Evolutionary conservation across 495 filamentous ascomycete genomes (phyloP).

Genomic region (Annulohypoxylon maeteangense): DNA sequence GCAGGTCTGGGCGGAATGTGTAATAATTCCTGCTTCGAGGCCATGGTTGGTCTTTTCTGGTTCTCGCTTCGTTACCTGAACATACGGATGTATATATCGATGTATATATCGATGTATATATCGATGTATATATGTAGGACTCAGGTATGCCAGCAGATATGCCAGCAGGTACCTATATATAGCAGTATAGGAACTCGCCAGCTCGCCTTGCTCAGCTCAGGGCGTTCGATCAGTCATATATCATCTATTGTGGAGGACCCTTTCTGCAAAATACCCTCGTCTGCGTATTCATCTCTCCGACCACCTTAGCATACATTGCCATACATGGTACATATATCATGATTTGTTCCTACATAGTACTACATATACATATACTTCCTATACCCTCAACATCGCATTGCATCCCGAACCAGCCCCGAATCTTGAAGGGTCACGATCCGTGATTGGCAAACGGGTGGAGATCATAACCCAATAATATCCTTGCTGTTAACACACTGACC

Average conservation of each 20-base stretch:
- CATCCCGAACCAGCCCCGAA: constrained; percentile 42
- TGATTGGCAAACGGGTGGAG: constrained; percentile 34
- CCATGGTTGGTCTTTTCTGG: not conserved
- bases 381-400: constrained; percentile 35
- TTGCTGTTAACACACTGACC: constrained; percentile 1
- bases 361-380: constrained; percentile 2
- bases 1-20: constrained; percentile 13
- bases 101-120: not conserved
- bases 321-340: constrained; percentile 6
- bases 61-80: not conserved
- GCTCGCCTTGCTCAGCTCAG: not conserved
- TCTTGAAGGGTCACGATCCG: constrained; percentile 35
- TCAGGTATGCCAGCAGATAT: not conserved
- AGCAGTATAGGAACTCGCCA: too few relatives aligned
- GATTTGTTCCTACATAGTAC: constrained; percentile 15
- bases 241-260: constrained; percentile 1
- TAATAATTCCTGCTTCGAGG: constrained; percentile 9
- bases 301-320: not conserved
- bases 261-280: constrained; percentile 5
- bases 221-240: constrained; percentile 16
- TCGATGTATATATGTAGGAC: not conserved
- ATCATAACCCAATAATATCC: constrained; percentile 30
- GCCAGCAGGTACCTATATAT: not conserved
- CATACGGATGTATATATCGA: too few relatives aligned
- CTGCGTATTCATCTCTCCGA: not conserved